Percentiles rank a stretch among this genome's conserved stretches.
These are phyloP conservation scores for Usnea hakonensis DNA, from an alignment of 495 filamentous ascomycete species.

Conservation along the genomic window DNA sequence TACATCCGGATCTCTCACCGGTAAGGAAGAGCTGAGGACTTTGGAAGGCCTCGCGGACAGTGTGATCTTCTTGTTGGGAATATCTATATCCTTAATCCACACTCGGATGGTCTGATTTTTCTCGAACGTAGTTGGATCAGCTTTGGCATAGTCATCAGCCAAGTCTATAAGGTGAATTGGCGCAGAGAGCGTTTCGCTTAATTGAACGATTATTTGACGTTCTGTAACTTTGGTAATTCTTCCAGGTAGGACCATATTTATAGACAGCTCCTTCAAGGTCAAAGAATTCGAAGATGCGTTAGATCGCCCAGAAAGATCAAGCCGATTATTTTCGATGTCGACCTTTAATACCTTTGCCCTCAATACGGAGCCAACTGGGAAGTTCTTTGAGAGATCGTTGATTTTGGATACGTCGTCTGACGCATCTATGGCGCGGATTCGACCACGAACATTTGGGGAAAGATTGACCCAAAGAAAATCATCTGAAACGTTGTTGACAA, in stretches of 20 bases:
- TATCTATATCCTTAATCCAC: constrained; percentile 71
- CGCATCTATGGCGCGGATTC: constrained; percentile 71
- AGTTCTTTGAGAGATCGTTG: constrained; percentile 67
- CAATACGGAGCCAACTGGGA: constrained; percentile 80
- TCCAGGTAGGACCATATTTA: constrained; percentile 72
- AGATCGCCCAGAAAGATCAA: constrained; percentile 74
- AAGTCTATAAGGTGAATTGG: constrained; percentile 71
- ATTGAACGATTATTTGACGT: constrained; percentile 70
- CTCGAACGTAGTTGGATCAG: constrained; percentile 56
- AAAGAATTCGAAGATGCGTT: constrained; percentile 45
- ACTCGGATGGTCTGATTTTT: constrained; percentile 84
- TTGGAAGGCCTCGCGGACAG: constrained; percentile 82
- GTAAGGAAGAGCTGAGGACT: constrained; percentile 76
- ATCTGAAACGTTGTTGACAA: constrained; percentile 77
- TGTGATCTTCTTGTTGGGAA: constrained; percentile 69
- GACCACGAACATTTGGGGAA: constrained; percentile 81
- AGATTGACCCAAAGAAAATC: constrained; percentile 82
- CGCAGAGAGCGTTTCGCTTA: constrained; percentile 67
- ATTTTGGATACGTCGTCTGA: constrained; percentile 75
- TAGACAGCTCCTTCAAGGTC: constrained; percentile 58
- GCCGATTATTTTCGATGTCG: constrained; percentile 60
- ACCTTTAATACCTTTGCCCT: constrained; percentile 67
- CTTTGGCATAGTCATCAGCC: constrained; percentile 73
- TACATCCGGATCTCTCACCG: constrained; percentile 76
- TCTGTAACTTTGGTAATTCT: constrained; percentile 83